Evolutionary conservation across 495 filamentous ascomycete species (phyloP).

Genomic region (Aspergillus steynii): DNA sequence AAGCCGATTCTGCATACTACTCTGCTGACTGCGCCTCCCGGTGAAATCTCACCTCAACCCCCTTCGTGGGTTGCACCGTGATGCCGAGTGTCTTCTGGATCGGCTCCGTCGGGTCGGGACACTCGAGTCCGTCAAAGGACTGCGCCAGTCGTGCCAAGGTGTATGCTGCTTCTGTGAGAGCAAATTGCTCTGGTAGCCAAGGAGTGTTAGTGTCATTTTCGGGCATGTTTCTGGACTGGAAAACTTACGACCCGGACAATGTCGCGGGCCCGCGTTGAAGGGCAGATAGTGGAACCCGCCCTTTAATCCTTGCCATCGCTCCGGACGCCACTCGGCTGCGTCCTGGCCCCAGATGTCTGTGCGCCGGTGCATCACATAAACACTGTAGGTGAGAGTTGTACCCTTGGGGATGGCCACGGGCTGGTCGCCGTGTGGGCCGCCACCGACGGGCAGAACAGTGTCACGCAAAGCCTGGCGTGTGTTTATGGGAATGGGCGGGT

Average conservation of each 20-base stretch:
- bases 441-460: conserved; percentile 68
- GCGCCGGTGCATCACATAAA: conserved; percentile 69
- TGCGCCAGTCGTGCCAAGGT: not conserved
- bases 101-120: conserved; percentile 37
- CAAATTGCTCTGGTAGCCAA: not conserved
- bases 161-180: not conserved
- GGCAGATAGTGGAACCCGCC: conserved; percentile 57
- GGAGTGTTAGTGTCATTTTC: not conserved
- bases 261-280: conserved; percentile 44
- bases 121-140: not conserved
- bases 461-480: conserved; percentile 64
- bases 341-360: conserved; percentile 31
- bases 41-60: no score
- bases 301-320: conserved; percentile 57
- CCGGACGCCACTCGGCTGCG: conserved; percentile 56
- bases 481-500: conserved; percentile 73
- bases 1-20: no score
- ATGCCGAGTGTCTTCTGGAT: conserved; percentile 47
- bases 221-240: no score
- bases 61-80: no score
- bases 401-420: conserved; percentile 64
- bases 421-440: conserved; percentile 60
- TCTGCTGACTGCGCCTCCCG: no score
- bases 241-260: no score
- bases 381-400: conserved; percentile 46